phyloP scores from a whole-genome alignment of 495 filamentous ascomycete genomes.

The Penicillium turbatum region DNA sequence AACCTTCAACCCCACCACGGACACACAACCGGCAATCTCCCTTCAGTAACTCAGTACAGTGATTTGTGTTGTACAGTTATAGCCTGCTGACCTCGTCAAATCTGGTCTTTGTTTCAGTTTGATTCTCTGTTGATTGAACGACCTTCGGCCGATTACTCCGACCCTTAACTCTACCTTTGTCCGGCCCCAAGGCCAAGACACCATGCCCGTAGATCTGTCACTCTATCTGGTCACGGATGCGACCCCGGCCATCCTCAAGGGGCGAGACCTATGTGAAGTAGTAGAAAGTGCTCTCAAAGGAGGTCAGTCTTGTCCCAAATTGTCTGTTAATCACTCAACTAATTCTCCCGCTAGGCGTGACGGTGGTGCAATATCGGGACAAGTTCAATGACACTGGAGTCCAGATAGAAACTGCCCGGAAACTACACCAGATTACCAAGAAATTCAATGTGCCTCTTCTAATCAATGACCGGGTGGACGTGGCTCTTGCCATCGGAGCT shows the following conservation, averaged over 20 bases:
- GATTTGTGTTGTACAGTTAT: not conserved
- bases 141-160: not conserved
- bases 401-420: conserved; percentile 65
- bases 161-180: not conserved
- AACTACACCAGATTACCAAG: conserved; percentile 65
- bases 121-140: not conserved
- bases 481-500: conserved; percentile 77
- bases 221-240: conserved; percentile 94
- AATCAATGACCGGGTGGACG: conserved; percentile 94
- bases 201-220: conserved; percentile 51
- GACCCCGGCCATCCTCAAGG: conserved; percentile 69
- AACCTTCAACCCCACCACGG: conserved; percentile 1
- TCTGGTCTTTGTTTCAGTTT: not conserved
- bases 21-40: conserved; percentile 2
- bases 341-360: conserved; percentile 54
- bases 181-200: conserved; percentile 5
- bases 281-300: conserved; percentile 75
- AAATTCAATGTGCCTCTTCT: conserved; percentile 72
- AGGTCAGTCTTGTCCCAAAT: conserved; percentile 38
- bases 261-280: conserved; percentile 63
- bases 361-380: conserved; percentile 85
- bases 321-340: conserved; percentile 1
- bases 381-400: conserved; percentile 74
- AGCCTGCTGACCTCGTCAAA: not conserved
- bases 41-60: not conserved